These are phyloP conservation scores for Xylaria sp. DNA, from an alignment of 2,329 filamentous ascomycete species.

Conservation along the genomic window DNA sequence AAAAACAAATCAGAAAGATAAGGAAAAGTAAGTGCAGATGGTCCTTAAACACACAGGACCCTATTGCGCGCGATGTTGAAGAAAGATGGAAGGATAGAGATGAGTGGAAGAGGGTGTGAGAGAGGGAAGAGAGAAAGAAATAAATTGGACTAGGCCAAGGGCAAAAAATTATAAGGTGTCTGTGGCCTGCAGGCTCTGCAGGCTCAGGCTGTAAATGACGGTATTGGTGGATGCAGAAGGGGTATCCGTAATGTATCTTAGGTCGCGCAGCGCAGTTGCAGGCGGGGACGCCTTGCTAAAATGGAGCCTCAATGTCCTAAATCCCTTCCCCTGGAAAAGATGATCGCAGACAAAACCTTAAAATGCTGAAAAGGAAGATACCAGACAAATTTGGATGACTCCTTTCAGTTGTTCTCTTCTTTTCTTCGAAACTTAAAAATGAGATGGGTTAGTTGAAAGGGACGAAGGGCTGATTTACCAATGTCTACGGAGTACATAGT, in stretches of 20 bases:
- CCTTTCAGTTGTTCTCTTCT: constrained; percentile 10
- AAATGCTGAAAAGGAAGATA: neutral
- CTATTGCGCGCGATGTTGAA: constrained; percentile 35
- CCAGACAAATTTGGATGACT: neutral
- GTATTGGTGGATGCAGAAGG: constrained; percentile 36
- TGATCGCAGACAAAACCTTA: neutral
- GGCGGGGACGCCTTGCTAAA: constrained; percentile 15
- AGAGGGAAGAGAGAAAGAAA: constrained; percentile 27
- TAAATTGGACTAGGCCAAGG: constrained; percentile 35
- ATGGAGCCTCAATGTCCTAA: constrained; percentile 26
- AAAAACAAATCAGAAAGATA: constrained; percentile 41
- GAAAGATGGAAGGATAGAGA: constrained; percentile 26
- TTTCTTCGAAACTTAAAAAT: neutral
- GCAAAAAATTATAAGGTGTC: constrained; percentile 41
- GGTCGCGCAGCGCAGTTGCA: constrained; percentile 16
- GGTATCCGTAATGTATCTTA: constrained; percentile 23
- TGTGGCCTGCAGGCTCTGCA: constrained; percentile 41
- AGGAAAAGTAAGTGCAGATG: constrained; percentile 35
- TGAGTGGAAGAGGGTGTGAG: constrained; percentile 32
- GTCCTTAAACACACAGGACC: constrained; percentile 37
- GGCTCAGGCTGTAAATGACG: constrained; percentile 27
- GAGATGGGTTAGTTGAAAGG: neutral
- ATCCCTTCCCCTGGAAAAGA: neutral
- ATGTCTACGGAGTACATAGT: neutral
- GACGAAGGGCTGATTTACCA: constrained; percentile 2